Evolutionary conservation across 768 basidiomycete genomes (phyloP), one percentile per base, ranked within the genome.

Genomic region (Russula olivacea): DNA sequence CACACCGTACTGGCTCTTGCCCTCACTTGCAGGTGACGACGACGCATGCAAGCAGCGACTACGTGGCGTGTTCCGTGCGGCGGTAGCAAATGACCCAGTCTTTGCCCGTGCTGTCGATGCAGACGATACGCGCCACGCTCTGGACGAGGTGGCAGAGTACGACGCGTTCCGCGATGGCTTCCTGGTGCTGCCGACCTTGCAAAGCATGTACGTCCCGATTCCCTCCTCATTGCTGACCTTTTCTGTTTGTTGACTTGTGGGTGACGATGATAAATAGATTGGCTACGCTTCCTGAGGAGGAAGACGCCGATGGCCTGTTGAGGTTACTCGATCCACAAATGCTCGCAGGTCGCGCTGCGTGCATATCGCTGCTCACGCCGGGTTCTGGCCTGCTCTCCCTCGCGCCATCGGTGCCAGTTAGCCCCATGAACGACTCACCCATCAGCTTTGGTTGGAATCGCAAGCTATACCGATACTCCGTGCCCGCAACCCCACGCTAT

Each of bases 91-190:
- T 0, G 45, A 61, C 38, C 66, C 72, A n/a, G 17, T 67, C 15
- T 74, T 75, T 64, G 57, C 70, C 19, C 68, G 69, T 14, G 69
- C 69, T 0, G 52, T 75, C 12, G 71, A 74, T 45, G 52, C 67
- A 21, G 73, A 73, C 43, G 72, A 71, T 47, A 70, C 73, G 7
- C 69, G 74, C 28, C 66, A 67, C n/a, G 67, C 72, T 11, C 69
- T 75, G 23, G 70, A 74, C 55, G 73, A 75, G 43, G 67, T 75
- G 15, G 72, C 71, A 1, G 68, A 70, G 23, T 75, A 74, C 66
- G 71, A 75, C 57, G 71, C 74, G 2, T 71, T 75, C 62, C 68
- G 65, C 11, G 73, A 76, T 51, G 74, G 73, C 32, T 76, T 75
- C 64, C 66, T 76, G 15, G 58, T 76, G 9, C 60, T 74, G 25